Base-by-base conservation (phyloP, 2,329 filamentous ascomycete species). In the Colletotrichum scovillei region DNA sequence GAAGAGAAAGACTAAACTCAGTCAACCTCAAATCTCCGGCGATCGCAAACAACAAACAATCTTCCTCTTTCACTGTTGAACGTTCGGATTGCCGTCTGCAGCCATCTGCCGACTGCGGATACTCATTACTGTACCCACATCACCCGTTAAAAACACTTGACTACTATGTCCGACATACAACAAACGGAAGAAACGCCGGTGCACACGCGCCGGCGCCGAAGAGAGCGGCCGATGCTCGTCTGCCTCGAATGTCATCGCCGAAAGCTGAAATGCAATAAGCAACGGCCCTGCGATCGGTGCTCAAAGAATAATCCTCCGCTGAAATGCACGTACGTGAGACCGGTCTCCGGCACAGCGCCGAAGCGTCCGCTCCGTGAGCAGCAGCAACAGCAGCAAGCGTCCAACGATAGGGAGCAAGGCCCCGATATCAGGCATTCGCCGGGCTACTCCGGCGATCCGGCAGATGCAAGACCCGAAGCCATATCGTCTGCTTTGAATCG, bases 181-280 rank as follows among this genome's bases (percentile, higher is more conserved):
- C 35, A 16, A 24, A 62, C 2, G 9, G 59, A 30, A 35, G 38
- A 28, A 11, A 28, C 5, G 9, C 32, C 32, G 32, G 4, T 35
- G 32, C 38, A 14, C 24, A 38, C 59, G 22, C 38, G 59, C 22
- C 57, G 65, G 42, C 65, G 65, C 42, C 65, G 65, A n/a, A 24
- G 65, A 4, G 65, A 68, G 22, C 65, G 65, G 30, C 59, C 57
- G 16, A 68, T 63, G 42, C 57, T 68, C 30, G 65, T 63, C 42
- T 68, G 65, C 8, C 58, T 63, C 11, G 57, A 68, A 22, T 68
- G 65, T 14, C 65, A 68, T 30, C 65, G 65, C 58, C 65, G 65
- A 62, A 63, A 67, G 24, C 57, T 68, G 22, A 68, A 55, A 32
- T 68, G 65, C 38, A 35, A 68, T 19, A 68, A 55, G 38, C 30